These are phyloP conservation scores for Triglochin maritima DNA, from an alignment of 106 monocot species.

Conservation along the genomic window DNA sequence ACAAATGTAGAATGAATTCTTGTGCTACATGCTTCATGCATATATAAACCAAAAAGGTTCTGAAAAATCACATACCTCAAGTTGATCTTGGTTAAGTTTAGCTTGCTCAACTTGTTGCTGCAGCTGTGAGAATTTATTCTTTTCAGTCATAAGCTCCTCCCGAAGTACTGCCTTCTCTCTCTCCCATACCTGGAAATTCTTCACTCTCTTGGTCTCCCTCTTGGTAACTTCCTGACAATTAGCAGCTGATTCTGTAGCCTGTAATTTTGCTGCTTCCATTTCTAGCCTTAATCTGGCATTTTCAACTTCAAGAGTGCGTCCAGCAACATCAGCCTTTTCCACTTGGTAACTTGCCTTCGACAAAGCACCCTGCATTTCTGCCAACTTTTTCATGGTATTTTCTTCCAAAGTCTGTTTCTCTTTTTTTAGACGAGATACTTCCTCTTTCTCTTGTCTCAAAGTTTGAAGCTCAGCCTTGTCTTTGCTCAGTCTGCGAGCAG, in stretches of 20 bases:
- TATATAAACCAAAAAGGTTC: neutral
- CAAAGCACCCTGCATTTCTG: conserved; percentile 77
- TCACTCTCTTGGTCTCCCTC: conserved; percentile 42
- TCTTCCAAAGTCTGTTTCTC: conserved; percentile 69
- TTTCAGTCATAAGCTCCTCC: conserved; percentile 58
- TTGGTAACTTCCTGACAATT: conserved; percentile 47
- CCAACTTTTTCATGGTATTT: conserved; percentile 56
- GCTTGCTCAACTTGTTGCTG: conserved; percentile 46
- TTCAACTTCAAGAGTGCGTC: conserved; percentile 40
- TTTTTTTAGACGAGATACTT: conserved; percentile 54
- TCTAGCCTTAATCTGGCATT: conserved; percentile 58
- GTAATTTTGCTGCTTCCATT: conserved; percentile 67
- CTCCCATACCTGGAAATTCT: conserved; percentile 63
- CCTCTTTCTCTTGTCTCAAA: conserved; percentile 67
- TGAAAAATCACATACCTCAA: conserved; percentile 42
- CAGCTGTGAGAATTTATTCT: conserved; percentile 29
- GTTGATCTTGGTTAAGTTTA: conserved; percentile 36
- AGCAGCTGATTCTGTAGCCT: conserved; percentile 52
- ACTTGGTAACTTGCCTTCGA: conserved; percentile 49
- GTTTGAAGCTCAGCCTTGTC: conserved; percentile 65
- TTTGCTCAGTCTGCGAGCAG: conserved; percentile 51
- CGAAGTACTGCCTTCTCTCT: conserved; percentile 36
- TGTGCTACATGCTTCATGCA: neutral
- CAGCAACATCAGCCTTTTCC: conserved; percentile 38
- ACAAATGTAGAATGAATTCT: too few relatives aligned